Evolutionary conservation across 1,284 basidiomycete genomes (phyloP).

Genomic region (Ustilago nuda): DNA sequence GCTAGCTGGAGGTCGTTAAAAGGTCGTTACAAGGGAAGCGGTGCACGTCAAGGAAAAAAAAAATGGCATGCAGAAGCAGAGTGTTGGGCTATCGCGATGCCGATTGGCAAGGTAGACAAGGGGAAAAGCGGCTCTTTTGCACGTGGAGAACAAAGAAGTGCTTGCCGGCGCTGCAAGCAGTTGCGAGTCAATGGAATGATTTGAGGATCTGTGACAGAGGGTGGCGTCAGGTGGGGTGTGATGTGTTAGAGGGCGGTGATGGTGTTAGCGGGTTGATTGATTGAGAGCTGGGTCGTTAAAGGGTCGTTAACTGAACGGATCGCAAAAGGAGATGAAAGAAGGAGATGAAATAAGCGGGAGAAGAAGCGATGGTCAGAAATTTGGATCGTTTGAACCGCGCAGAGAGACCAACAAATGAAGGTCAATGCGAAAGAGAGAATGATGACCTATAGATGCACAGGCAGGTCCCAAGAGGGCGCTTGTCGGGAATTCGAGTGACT

Average conservation of each 20-base stretch:
- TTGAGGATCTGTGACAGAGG: conserved; percentile 14
- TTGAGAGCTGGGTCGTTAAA: conserved; percentile 37
- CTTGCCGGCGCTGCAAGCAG: conserved; percentile 30
- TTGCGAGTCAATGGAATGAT: conserved; percentile 3
- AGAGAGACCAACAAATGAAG: conserved; percentile 7
- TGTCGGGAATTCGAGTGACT: conserved; percentile 19
- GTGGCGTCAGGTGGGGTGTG: conserved; percentile 39
- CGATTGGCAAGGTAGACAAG: conserved; percentile 10
- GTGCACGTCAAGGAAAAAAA: conserved; percentile 18
- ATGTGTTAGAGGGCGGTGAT: conserved; percentile 15
- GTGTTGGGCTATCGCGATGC: conserved; percentile 8
- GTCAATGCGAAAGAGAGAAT: conserved; percentile 6
- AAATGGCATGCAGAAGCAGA: conserved; percentile 32
- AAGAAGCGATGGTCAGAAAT: conserved; percentile 17
- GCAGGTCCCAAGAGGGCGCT: conserved; percentile 13
- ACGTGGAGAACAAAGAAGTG: conserved; percentile 21
- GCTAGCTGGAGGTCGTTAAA: conserved; percentile 39
- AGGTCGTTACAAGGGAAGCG: conserved; percentile 33
- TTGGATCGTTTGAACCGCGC: not conserved
- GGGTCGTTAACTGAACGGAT: conserved; percentile 36
- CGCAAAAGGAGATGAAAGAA: conserved; percentile 11
- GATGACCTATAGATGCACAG: conserved; percentile 4
- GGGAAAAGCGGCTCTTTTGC: conserved; percentile 16
- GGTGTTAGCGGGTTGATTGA: not conserved
- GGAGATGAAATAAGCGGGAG: conserved; percentile 13